Conservation (phyloP, 495 filamentous ascomycete genomes). For the Xylaria telfairii region DNA sequence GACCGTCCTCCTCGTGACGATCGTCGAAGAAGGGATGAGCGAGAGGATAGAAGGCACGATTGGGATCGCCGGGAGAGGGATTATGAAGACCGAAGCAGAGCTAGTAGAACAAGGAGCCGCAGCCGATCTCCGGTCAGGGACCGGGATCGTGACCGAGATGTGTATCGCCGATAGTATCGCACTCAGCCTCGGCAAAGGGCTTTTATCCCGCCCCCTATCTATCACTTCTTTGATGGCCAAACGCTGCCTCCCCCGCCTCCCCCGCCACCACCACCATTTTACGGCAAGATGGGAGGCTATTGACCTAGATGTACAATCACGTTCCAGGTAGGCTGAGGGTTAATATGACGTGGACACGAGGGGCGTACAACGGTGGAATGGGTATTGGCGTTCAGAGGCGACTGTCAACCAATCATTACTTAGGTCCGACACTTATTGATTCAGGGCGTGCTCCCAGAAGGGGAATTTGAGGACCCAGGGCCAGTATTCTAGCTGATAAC, state of each 20-base stretch:
- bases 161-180: conserved; percentile 47
- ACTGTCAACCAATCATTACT: conserved; percentile 12
- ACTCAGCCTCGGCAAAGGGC: not conserved
- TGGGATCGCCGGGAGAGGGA: conserved; percentile 51
- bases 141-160: conserved; percentile 53
- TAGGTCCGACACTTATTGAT: not conserved
- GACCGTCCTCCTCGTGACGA: conserved; percentile 49
- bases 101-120: conserved; percentile 54
- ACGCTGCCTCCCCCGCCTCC: not conserved
- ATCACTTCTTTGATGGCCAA: not conserved
- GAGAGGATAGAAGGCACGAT: conserved; percentile 44
- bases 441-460: not conserved
- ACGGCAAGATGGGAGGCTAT: not conserved
- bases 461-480: not conserved
- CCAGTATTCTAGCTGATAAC: not conserved
- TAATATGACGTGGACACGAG: conserved; percentile 5
- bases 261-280: not conserved
- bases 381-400: conserved; percentile 20
- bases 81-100: conserved; percentile 55
- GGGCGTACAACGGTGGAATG: conserved; percentile 6
- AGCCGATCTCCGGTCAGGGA: conserved; percentile 57
- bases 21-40: conserved; percentile 52
- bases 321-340: not conserved
- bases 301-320: conserved; percentile 17
- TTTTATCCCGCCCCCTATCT: not conserved